Conservation (phyloP, 2,329 filamentous ascomycete genomes). For the Colletotrichum lentis region DNA sequence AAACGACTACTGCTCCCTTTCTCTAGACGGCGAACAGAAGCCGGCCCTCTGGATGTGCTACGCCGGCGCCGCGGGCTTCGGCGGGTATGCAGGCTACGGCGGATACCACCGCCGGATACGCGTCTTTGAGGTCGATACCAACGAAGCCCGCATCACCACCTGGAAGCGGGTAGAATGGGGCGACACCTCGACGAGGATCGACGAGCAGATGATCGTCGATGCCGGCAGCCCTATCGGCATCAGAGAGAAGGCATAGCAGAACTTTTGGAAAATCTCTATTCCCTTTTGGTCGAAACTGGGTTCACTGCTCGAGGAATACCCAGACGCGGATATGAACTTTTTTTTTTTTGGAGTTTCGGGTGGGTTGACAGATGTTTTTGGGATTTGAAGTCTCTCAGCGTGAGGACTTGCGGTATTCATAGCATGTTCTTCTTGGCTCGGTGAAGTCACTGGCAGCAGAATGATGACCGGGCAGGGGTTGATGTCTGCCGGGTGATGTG, state of each 20-base stretch:
- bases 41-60: conserved; percentile 98
- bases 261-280: neutral
- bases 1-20: conserved; percentile 93
- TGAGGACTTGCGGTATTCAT: conserved; percentile 8
- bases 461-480: neutral
- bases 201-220: conserved; percentile 73
- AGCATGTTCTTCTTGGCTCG: conserved; percentile 21
- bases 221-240: conserved; percentile 57
- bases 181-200: conserved; percentile 60
- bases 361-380: conserved; percentile 23
- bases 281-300: neutral
- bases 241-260: conserved; percentile 9
- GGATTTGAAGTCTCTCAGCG: conserved; percentile 11
- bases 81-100: conserved; percentile 91
- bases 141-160: conserved; percentile 85
- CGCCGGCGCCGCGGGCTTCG: conserved; percentile 88
- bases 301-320: neutral
- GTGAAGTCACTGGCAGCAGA: conserved; percentile 9
- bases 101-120: conserved; percentile 84
- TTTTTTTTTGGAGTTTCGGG: conserved; percentile 15
- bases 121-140: conserved; percentile 93
- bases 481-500: conserved; percentile 10
- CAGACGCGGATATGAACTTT: conserved; percentile 7
- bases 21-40: conserved; percentile 60
- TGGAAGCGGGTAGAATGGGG: conserved; percentile 88